A percentile compares a stretch with the other conserved stretches of the same genome.
phyloP scores from a whole-genome alignment of 805 yeast genomes.

The Candida multigemmis region DNA sequence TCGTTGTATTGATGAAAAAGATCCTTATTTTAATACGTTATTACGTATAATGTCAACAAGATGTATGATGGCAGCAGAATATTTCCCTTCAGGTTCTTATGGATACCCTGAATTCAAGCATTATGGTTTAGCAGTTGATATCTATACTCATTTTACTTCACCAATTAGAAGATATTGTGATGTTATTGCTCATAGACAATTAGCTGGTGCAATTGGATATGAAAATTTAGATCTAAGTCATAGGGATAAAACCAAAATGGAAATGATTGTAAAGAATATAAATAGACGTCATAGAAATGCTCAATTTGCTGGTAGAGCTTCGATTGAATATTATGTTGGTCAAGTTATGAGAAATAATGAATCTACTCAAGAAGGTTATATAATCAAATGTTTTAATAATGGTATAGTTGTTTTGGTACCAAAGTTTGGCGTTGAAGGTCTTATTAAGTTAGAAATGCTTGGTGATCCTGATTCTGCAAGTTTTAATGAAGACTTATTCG shows the following conservation, averaged over 20 bases:
- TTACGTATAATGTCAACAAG: constrained; percentile 95
- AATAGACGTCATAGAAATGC: constrained; percentile 95
- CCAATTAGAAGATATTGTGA: constrained; percentile 98
- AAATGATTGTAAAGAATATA: constrained; percentile 76
- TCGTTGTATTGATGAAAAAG: constrained; percentile 71
- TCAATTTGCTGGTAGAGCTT: constrained; percentile 97
- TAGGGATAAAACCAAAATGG: constrained; percentile 86
- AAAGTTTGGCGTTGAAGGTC: constrained; percentile 90
- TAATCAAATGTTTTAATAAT: constrained; percentile 85
- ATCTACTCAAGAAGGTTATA: constrained; percentile 77
- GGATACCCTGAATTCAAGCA: constrained; percentile 90
- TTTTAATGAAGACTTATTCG: constrained; percentile 73
- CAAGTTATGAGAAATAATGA: constrained; percentile 89
- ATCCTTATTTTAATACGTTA: constrained; percentile 87
- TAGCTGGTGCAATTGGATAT: constrained; percentile 96
- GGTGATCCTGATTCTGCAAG: constrained; percentile 54
- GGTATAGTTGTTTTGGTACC: constrained; percentile 95
- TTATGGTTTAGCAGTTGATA: constrained; percentile 95
- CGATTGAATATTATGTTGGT: constrained; percentile 95
- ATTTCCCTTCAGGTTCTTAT: constrained; percentile 83
- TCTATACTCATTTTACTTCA: constrained; percentile 96
- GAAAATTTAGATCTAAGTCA: constrained; percentile 76
- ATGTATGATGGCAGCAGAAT: constrained; percentile 99
- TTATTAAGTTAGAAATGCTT: constrained; percentile 72
- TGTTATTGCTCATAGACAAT: constrained; percentile 92